Evolutionary conservation across 306 rosid genomes (phyloP).

Genomic region (Cicer pinnatifidum): DNA sequence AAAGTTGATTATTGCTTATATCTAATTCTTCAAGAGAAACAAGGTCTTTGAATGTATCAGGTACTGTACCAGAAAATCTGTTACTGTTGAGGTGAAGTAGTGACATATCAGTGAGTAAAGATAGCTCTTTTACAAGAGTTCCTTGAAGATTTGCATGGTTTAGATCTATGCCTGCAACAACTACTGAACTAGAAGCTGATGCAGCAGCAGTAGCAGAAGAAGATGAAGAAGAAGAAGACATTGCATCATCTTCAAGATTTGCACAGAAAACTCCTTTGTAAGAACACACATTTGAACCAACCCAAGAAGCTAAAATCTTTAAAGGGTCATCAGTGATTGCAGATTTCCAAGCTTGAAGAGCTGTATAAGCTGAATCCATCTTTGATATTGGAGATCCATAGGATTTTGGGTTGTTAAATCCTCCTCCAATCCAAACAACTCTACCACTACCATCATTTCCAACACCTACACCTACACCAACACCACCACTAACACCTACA

Average conservation of each 20-base stretch:
- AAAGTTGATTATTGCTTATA: conserved; percentile 84
- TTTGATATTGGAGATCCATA: conserved; percentile 56
- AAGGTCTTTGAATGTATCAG: conserved; percentile 69
- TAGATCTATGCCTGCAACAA: conserved; percentile 87
- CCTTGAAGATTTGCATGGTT: conserved; percentile 92
- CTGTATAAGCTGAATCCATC: conserved; percentile 66
- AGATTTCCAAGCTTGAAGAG: conserved; percentile 91
- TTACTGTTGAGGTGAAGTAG: conserved; percentile 87
- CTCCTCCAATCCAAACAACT: conserved; percentile 73
- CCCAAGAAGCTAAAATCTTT: conserved; percentile 67
- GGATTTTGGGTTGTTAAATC: conserved; percentile 53
- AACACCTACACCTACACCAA: conserved; percentile 52
- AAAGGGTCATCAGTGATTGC: conserved; percentile 82
- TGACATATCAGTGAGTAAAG: conserved; percentile 71
- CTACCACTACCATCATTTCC: conserved; percentile 50
- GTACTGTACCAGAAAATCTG: conserved; percentile 72
- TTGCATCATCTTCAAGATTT: conserved; percentile 44
- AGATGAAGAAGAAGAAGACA: too few species aligned
- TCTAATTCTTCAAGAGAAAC: conserved; percentile 73
- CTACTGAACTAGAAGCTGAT: conserved; percentile 42
- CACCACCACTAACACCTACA: conserved; percentile 44
- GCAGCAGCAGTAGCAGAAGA: conserved; percentile 21
- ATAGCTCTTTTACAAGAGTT: conserved; percentile 74
- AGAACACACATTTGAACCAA: conserved; percentile 80
- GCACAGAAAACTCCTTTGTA: conserved; percentile 89